Conservation (phyloP, 257 asterid species). For the Fraxinus cuspidata region DNA sequence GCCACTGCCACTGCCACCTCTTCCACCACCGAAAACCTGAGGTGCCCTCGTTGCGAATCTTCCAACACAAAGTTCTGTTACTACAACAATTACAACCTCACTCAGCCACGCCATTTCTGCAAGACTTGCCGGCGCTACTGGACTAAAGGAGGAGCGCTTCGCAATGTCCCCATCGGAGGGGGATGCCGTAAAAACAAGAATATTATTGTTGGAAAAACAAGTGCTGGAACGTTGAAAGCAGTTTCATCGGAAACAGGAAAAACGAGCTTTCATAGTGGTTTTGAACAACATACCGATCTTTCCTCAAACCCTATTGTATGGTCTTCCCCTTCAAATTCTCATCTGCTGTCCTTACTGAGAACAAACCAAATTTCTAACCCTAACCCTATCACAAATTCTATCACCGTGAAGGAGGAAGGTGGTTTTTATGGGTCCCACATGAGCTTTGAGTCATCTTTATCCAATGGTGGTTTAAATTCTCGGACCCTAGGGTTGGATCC, state of each 20-base stretch:
- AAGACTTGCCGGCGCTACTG: constrained; percentile 93
- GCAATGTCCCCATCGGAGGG: constrained; percentile 89
- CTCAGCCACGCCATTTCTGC: constrained; percentile 94
- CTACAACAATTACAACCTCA: constrained; percentile 90
- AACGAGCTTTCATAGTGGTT: constrained; percentile 33
- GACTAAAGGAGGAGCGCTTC: constrained; percentile 89
- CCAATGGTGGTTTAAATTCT: constrained; percentile 11
- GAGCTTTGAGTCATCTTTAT: constrained; percentile 17
- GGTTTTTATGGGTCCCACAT: constrained; percentile 28
- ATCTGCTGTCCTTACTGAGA: constrained; percentile 55
- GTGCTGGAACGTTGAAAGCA: constrained; percentile 46
- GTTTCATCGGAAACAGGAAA: constrained; percentile 39
- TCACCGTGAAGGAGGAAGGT: constrained; percentile 43
- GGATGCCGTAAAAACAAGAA: constrained; percentile 79
- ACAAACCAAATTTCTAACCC: constrained; percentile 50
- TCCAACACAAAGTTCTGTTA: constrained; percentile 81
- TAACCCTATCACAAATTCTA: constrained; percentile 21
- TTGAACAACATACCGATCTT: constrained; percentile 35
- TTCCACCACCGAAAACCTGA: constrained; percentile 46
- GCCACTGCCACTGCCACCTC: constrained; percentile 21
- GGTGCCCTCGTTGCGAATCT: constrained; percentile 86
- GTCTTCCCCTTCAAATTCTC: constrained; percentile 53
- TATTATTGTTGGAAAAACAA: constrained; percentile 36
- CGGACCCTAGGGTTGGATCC: constrained; percentile 40
- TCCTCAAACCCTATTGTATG: constrained; percentile 45